phyloP scores from a whole-genome alignment of 345 rosid species.

The Salix viminalis region DNA sequence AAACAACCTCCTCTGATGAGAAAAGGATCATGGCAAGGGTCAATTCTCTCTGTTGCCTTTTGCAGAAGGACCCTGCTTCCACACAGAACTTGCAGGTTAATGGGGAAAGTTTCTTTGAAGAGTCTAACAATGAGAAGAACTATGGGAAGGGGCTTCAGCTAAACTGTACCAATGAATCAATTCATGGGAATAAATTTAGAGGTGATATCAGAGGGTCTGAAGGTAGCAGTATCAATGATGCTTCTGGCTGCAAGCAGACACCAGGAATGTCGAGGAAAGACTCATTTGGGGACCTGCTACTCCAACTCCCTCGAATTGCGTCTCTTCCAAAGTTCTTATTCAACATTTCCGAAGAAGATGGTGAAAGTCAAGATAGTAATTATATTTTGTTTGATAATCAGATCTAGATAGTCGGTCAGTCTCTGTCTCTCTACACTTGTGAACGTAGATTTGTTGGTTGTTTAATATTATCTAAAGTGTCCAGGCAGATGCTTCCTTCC shows the following conservation, averaged over 20 bases:
- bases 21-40: constrained; percentile 95
- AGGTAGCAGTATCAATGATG: constrained; percentile 35
- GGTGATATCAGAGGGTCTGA: constrained; percentile 34
- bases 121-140: constrained; percentile 24
- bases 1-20: constrained; percentile 70
- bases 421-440: not conserved
- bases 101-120: constrained; percentile 37
- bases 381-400: constrained; percentile 1
- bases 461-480: constrained; percentile 10
- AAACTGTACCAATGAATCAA: constrained; percentile 20
- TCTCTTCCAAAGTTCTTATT: constrained; percentile 92
- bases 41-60: constrained; percentile 87
- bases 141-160: constrained; percentile 34
- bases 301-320: constrained; percentile 83
- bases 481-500: constrained; percentile 1
- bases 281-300: constrained; percentile 74
- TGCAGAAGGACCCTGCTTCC: constrained; percentile 66
- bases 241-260: constrained; percentile 48
- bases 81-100: constrained; percentile 48
- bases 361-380: constrained; percentile 40
- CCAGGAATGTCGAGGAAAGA: constrained; percentile 87
- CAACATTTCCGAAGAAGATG: constrained; percentile 81
- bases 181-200: constrained; percentile 25
- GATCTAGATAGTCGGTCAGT: constrained; percentile 1
- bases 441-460: constrained; percentile 13